These are phyloP conservation scores for Coemansia sp. DNA, from an alignment of 192 early-diverging fungal genomes.

Conservation along the genomic window DNA sequence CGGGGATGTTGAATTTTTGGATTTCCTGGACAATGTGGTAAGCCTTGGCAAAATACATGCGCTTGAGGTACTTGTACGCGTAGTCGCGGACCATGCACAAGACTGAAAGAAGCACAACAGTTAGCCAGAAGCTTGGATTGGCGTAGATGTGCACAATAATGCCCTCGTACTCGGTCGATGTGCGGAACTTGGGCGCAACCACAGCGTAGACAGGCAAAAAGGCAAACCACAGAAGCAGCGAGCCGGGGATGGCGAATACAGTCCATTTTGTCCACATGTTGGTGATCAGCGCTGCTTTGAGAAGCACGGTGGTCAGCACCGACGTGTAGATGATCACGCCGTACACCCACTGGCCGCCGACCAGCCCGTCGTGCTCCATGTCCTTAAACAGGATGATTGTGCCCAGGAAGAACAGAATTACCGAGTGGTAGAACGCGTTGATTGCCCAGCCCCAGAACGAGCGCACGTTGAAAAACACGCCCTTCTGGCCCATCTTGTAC, in stretches of 20 bases:
- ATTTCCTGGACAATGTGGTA: slow-evolving; percentile 99
- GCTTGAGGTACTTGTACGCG: slow-evolving; percentile 86
- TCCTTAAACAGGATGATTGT: slow-evolving; percentile 67
- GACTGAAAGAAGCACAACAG: slow-evolving; percentile 81
- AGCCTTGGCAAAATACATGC: slow-evolving; percentile 75
- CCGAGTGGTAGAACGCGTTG: slow-evolving; percentile 93
- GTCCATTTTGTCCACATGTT: slow-evolving; percentile 96
- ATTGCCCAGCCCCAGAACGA: slow-evolving; percentile 90
- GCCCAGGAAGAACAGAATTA: slow-evolving; percentile 75
- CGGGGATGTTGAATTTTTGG: slow-evolving; percentile 98
- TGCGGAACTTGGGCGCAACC: slow-evolving; percentile 65
- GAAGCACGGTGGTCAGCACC: slow-evolving; percentile 83
- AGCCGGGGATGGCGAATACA: slow-evolving; percentile 85
- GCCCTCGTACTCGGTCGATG: slow-evolving; percentile 75
- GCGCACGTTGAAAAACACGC: slow-evolving; percentile 77
- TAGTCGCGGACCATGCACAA: slow-evolving; percentile 86
- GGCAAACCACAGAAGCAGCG: slow-evolving; percentile 84
- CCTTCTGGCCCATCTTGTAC: slow-evolving; percentile 75
- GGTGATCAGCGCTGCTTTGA: slow-evolving; percentile 88
- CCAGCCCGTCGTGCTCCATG: slow-evolving; percentile 64
- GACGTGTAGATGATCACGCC: slow-evolving; percentile 88
- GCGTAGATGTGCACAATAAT: slow-evolving; percentile 66
- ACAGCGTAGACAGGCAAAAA: slow-evolving; percentile 82
- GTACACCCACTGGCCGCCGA: slow-evolving; percentile 87
- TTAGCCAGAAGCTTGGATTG: slow-evolving; percentile 82